Evolutionary conservation across 257 asterid genomes (phyloP).

Genomic region (Anisodus acutangulus): DNA sequence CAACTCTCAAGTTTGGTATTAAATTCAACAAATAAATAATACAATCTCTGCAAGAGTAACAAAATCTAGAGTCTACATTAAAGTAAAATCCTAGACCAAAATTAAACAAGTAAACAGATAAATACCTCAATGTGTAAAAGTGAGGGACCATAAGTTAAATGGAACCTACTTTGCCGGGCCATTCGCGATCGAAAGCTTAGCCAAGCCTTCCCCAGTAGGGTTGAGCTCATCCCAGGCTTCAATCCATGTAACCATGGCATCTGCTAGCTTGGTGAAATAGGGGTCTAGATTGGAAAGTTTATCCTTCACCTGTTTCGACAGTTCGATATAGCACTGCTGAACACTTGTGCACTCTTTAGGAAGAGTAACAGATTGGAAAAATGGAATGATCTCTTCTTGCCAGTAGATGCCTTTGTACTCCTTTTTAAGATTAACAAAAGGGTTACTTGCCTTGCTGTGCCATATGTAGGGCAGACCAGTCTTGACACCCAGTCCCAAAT

Average conservation of each 20-base stretch:
- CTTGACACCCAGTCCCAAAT: conserved; percentile 34
- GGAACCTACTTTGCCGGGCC: conserved; percentile 25
- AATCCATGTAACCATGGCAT: conserved; percentile 38
- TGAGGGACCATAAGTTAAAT: neutral
- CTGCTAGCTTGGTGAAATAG: conserved; percentile 33
- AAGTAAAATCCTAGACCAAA: neutral
- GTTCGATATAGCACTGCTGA: conserved; percentile 36
- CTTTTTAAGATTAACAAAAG: conserved; percentile 35
- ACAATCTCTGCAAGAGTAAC: neutral
- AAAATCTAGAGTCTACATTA: neutral
- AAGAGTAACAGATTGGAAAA: conserved; percentile 31
- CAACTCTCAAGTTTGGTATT: neutral
- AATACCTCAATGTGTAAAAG: neutral
- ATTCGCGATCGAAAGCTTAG: conserved; percentile 25
- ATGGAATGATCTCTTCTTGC: conserved; percentile 40
- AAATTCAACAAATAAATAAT: neutral
- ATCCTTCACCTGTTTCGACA: conserved; percentile 35
- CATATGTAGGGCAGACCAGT: conserved; percentile 38
- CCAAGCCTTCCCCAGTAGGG: conserved; percentile 25
- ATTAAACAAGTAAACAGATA: conserved; percentile 16
- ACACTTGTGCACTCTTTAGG: conserved; percentile 35
- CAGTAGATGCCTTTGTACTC: conserved; percentile 37
- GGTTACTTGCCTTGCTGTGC: conserved; percentile 40
- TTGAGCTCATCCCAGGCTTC: conserved; percentile 40
- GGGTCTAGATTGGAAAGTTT: conserved; percentile 34